These are phyloP conservation scores for Maudiozyma barnettii DNA, from an alignment of 805 yeast species.

Conservation along the genomic window DNA sequence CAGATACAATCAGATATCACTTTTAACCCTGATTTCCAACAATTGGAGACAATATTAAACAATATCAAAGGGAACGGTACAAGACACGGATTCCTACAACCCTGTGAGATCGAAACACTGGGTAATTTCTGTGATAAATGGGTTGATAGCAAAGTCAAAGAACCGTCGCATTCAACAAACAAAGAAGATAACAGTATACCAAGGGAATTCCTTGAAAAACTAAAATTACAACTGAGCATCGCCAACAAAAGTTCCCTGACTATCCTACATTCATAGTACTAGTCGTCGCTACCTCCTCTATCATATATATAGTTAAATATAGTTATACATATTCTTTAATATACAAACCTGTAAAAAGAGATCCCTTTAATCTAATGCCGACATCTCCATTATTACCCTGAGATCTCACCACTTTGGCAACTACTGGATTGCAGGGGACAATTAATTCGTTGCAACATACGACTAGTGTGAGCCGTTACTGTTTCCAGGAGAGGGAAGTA, in stretches of 20 bases:
- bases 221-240: conserved; percentile 1
- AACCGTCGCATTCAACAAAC: neutral
- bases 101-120: conserved; percentile 15
- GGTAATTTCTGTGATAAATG: conserved; percentile 19
- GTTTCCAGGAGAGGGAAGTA: no score
- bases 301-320: neutral
- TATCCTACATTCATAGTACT: conserved; percentile 4
- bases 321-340: neutral
- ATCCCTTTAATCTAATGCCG: no score
- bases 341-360: no score
- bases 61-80: neutral
- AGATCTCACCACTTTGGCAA: no score
- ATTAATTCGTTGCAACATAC: no score
- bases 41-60: conserved; percentile 2
- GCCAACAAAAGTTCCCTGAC: conserved; percentile 6
- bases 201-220: conserved; percentile 1
- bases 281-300: neutral
- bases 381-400: no score
- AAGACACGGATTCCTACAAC: neutral
- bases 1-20: neutral
- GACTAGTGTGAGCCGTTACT: no score
- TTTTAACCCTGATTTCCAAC: conserved; percentile 12
- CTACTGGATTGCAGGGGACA: no score
- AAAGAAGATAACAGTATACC: neutral
- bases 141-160: conserved; percentile 10